Base-by-base conservation (phyloP, 306 rosid genomes). In the Quercus cerris region DNA sequence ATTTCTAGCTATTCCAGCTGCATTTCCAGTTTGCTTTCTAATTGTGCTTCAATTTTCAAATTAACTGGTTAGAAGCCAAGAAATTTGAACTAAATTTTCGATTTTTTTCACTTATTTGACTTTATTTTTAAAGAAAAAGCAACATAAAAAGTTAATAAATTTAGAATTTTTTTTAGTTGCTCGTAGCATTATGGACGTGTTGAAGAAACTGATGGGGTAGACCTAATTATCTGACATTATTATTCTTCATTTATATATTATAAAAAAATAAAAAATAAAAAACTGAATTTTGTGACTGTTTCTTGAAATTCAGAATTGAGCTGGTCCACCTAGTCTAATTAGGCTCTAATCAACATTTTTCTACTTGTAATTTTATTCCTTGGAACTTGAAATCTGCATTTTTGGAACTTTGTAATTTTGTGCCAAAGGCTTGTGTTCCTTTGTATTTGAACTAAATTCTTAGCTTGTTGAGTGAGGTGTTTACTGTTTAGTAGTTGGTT, bases 21-120 rank as follows among this genome's bases (percentile, higher is more conserved):
- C 85, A 78, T 84, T 89, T 75, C 25, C 14, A 41, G 35, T 85
- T 78, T 72, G 12, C 15, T 74, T 27, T 57, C 44, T n/a, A 57
- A 18, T 67, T 2, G 0, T 55, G 66, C 17, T 23, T 30, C 35
- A 56, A 78, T 76, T 84, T 18, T 75, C 49, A 56, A 78, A 83
- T 80, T 79, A 73, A 75, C 7, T 52, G 66, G n/a, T 56, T 28
- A 8, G 12, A 0, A 75, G 44, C 31, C 4, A 59, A 22, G 28
- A 35, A 33, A 30, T 6, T 6, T 19, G 8, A 30, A 14, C 6
- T 6, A 35, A 67, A 67, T 1, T 17, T 35, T 2, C 11, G 20
- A 10, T 35, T 18, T n/a, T 18, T 67, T 33, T 19, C 17, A 8
- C 1, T 66, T 18, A 15, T 67, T 67, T 67, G 51, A 5, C 23